Percentiles rank a stretch among this genome's conserved stretches.
phyloP scores from a whole-genome alignment of 305 asterid species.

The Plantago lanceolata region DNA sequence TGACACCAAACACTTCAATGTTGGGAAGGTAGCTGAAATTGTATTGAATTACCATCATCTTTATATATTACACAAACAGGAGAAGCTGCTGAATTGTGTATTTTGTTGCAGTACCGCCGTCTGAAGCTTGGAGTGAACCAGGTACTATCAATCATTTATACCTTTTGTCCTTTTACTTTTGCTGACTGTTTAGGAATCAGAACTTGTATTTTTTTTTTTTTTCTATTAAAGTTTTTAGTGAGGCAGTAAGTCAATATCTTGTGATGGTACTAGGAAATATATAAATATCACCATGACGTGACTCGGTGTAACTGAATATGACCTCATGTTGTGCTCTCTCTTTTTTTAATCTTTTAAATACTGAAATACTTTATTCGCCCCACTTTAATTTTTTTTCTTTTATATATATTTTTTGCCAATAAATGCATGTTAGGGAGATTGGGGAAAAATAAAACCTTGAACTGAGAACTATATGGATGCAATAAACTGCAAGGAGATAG shows the following conservation, averaged over 20 bases:
- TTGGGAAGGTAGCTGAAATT: constrained; percentile 72
- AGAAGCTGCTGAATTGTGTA: constrained; percentile 27
- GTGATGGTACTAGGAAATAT: not conserved
- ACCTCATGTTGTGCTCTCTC: no score
- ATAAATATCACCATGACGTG: not conserved
- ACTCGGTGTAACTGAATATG: no score
- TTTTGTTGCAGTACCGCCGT: constrained; percentile 80
- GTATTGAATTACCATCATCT: constrained; percentile 23
- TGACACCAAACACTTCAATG: constrained; percentile 98
- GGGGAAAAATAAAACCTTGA: not conserved
- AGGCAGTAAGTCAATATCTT: not conserved
- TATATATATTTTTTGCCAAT: not conserved
- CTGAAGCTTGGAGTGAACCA: constrained; percentile 94
- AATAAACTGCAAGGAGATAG: no score
- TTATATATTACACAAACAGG: constrained; percentile 18
- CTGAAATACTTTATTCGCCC: no score
- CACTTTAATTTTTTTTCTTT: not conserved
- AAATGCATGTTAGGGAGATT: not conserved
- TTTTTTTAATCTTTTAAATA: no score
- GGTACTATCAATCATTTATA: constrained; percentile 47
- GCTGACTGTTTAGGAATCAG: constrained; percentile 16
- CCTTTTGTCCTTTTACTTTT: constrained; percentile 23
- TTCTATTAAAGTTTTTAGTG: constrained; percentile 11
- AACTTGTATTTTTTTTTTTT: constrained; percentile 7
- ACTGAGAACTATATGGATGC: not conserved